Percentiles rank a stretch among this genome's conserved stretches.
Evolutionary conservation across 2,329 filamentous ascomycete genomes (phyloP).

Genomic region (Whalleya microplaca): DNA sequence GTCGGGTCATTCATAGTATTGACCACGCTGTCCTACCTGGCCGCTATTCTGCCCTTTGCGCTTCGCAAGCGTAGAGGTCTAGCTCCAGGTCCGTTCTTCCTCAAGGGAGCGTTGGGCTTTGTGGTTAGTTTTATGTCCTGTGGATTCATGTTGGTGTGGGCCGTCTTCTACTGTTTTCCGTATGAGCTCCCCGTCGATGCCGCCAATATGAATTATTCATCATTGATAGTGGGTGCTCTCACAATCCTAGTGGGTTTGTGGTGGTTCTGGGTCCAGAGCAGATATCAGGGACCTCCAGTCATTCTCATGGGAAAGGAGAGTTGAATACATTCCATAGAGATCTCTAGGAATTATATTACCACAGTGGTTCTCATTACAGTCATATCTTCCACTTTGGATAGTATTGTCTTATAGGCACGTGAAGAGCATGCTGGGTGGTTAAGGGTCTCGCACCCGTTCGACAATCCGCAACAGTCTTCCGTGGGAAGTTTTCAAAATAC

Average conservation of each 20-base stretch:
- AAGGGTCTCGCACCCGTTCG: too few species aligned
- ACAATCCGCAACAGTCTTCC: too few species aligned
- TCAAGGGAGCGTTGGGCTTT: slow-evolving; percentile 53
- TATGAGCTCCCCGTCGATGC: slow-evolving; percentile 49
- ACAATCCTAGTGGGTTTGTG: slow-evolving; percentile 44
- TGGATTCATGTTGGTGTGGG: slow-evolving; percentile 62
- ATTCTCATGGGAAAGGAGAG: not conserved
- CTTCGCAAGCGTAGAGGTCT: slow-evolving; percentile 49
- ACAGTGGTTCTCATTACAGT: too few species aligned
- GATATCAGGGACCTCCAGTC: slow-evolving; percentile 23
- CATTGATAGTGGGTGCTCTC: slow-evolving; percentile 48
- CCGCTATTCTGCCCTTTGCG: slow-evolving; percentile 63
- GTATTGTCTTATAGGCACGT: too few species aligned
- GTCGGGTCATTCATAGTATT: slow-evolving; percentile 50
- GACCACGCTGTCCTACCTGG: slow-evolving; percentile 55
- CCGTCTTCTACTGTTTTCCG: slow-evolving; percentile 67
- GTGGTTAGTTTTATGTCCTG: slow-evolving; percentile 55
- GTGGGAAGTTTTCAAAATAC: too few species aligned
- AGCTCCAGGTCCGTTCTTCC: slow-evolving; percentile 60
- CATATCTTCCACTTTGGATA: too few species aligned
- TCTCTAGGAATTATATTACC: too few species aligned
- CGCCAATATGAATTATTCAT: slow-evolving; percentile 57
- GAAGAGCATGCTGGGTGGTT: too few species aligned
- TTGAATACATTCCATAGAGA: slow-evolving; percentile 49
- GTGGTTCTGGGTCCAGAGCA: slow-evolving; percentile 43